These are phyloP conservation scores for Globisporangium paddicum DNA, from an alignment of 352 stramenopile species.

Conservation along the genomic window DNA sequence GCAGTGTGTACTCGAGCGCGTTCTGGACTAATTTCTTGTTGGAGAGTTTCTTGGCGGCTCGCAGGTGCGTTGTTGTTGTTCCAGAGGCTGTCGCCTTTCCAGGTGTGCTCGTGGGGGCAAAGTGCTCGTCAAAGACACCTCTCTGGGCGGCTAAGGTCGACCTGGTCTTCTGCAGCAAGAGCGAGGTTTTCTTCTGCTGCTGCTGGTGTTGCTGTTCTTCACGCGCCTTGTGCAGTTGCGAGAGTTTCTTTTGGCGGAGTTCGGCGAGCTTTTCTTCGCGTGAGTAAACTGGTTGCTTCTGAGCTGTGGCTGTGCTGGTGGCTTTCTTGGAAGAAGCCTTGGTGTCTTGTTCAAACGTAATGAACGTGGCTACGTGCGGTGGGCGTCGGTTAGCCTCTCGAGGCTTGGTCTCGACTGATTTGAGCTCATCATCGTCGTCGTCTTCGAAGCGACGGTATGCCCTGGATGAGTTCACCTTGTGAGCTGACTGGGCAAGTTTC, in stretches of 20 bases:
- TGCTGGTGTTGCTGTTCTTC: constrained; percentile 31
- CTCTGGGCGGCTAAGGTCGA: neutral
- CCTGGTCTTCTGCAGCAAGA: constrained; percentile 6
- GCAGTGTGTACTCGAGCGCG: constrained; percentile 70
- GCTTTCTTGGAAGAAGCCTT: neutral
- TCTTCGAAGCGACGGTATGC: too few relatives aligned
- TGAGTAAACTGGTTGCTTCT: neutral
- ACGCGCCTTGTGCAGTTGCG: constrained; percentile 48
- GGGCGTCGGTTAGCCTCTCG: neutral
- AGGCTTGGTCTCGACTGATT: neutral
- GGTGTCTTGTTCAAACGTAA: constrained; percentile 13
- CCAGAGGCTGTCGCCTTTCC: neutral
- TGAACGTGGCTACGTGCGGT: constrained; percentile 15
- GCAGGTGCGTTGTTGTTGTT: neutral
- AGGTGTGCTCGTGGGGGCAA: neutral
- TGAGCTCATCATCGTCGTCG: neutral
- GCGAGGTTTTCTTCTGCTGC: constrained; percentile 14
- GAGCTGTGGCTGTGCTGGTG: neutral
- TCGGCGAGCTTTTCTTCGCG: constrained; percentile 28
- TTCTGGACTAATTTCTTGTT: constrained; percentile 78
- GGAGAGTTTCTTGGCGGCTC: constrained; percentile 32
- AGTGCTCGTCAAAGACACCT: neutral
- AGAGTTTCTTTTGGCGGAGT: constrained; percentile 56
- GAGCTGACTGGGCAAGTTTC: neutral
- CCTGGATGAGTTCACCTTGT: neutral